A percentile compares a stretch with the other conserved stretches of the same genome.
These are phyloP conservation scores for Favolaschia claudopus DNA, from an alignment of 768 basidiomycete species.

Conservation along the genomic window DNA sequence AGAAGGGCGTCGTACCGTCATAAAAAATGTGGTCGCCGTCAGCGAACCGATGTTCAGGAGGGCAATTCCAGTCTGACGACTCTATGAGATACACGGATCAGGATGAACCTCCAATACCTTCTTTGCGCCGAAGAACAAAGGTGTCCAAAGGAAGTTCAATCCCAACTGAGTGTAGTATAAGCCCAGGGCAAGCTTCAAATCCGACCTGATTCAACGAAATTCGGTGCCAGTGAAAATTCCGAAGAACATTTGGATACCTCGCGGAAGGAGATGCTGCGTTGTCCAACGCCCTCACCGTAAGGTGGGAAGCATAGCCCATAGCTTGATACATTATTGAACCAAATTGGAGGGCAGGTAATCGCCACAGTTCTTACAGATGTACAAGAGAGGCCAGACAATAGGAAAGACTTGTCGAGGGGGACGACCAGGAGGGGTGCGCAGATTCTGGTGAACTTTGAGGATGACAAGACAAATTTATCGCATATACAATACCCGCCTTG, in stretches of 20 bases:
- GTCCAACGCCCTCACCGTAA: conserved; percentile 64
- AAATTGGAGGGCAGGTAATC: background rate
- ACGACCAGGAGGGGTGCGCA: conserved; percentile 57
- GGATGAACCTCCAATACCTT: conserved; percentile 35
- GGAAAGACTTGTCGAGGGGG: conserved; percentile 64
- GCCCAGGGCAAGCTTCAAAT: conserved; percentile 54
- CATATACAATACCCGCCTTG: conserved; percentile 47
- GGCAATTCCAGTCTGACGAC: conserved; percentile 56
- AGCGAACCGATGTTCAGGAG: conserved; percentile 61
- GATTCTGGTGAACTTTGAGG: conserved; percentile 41
- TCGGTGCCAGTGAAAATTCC: background rate
- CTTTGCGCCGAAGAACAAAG: conserved; percentile 65
- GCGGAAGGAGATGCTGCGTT: conserved; percentile 44
- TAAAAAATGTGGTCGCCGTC: conserved; percentile 61
- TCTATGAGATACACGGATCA: background rate
- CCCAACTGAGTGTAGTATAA: conserved; percentile 70
- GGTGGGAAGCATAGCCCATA: conserved; percentile 75
- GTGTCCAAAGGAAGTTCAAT: conserved; percentile 68
- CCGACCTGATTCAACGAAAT: conserved; percentile 36
- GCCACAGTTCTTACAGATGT: conserved; percentile 39
- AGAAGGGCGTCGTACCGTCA: conserved; percentile 64
- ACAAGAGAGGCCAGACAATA: conserved; percentile 63
- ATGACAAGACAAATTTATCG: background rate
- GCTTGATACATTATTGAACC: conserved; percentile 35
- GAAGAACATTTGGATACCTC: conserved; percentile 41